phyloP scores from a whole-genome alignment of 331 rosid species.

The Quercus lobata region DNA sequence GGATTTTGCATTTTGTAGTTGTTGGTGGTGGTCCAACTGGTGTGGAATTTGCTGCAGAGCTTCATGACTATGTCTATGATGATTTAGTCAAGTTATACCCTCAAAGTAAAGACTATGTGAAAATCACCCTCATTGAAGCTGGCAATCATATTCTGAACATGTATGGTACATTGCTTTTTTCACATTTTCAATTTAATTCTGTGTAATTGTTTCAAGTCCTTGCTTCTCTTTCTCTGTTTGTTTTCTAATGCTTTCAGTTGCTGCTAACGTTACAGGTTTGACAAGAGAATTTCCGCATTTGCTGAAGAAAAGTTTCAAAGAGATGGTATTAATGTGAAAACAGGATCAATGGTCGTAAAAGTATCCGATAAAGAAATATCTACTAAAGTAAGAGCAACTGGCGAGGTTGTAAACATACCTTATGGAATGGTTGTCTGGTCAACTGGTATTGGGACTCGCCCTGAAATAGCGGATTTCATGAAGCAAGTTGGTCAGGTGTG shows the following conservation, averaged over 20 bases:
- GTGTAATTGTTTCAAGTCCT: not conserved
- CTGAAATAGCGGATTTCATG: constrained; percentile 77
- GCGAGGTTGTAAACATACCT: constrained; percentile 47
- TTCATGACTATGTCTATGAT: constrained; percentile 83
- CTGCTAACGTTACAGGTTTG: constrained; percentile 56
- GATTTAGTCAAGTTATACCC: constrained; percentile 82
- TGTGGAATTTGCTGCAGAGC: constrained; percentile 96
- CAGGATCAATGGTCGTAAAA: constrained; percentile 93
- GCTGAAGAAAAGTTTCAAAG: constrained; percentile 86
- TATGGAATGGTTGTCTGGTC: constrained; percentile 99
- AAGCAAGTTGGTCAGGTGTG: constrained; percentile 82
- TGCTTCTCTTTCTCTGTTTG: too few species aligned
- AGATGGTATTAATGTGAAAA: constrained; percentile 79
- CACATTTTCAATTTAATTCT: not conserved
- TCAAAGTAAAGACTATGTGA: constrained; percentile 57
- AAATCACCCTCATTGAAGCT: constrained; percentile 86
- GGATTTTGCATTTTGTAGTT: constrained; percentile 88
- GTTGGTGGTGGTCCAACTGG: constrained; percentile 99
- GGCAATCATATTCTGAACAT: constrained; percentile 81
- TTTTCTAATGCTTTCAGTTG: constrained; percentile 6
- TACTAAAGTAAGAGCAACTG: constrained; percentile 63
- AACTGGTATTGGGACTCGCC: constrained; percentile 96
- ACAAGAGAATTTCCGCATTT: constrained; percentile 87
- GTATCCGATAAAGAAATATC: constrained; percentile 77
- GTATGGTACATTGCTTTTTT: constrained; percentile 22